Percentiles rank a stretch among this genome's conserved stretches.
These are phyloP conservation scores for Friedmanniomyces endolithicus DNA, from an alignment of 495 filamentous ascomycete species.

Conservation along the genomic window DNA sequence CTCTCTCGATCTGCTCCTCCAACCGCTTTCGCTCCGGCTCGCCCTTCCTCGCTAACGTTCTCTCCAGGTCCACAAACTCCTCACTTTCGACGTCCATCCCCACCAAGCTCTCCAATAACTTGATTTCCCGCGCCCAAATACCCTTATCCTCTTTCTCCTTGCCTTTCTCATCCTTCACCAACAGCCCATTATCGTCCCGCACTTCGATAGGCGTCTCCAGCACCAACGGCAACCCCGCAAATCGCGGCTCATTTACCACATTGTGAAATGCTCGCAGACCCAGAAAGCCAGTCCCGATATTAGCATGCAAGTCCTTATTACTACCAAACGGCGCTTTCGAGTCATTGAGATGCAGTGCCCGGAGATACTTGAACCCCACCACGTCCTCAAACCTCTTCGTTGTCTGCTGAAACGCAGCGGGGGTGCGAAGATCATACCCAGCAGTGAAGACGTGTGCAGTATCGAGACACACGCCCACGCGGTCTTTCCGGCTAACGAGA, in stretches of 20 bases:
- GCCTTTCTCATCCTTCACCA: constrained; percentile 51
- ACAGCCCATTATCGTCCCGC: constrained; percentile 40
- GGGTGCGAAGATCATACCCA: constrained; percentile 76
- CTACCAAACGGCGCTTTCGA: constrained; percentile 73
- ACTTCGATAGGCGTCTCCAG: constrained; percentile 87
- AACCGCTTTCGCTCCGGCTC: constrained; percentile 56
- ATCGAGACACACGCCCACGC: constrained; percentile 93
- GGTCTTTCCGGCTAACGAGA: constrained; percentile 61
- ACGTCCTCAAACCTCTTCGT: constrained; percentile 64
- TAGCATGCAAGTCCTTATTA: constrained; percentile 76
- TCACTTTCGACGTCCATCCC: constrained; percentile 61
- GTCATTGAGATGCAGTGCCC: constrained; percentile 85
- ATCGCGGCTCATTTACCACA: constrained; percentile 68
- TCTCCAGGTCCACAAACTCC: constrained; percentile 54
- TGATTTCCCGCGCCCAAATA: constrained; percentile 33
- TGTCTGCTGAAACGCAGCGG: constrained; percentile 57
- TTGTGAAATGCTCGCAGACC: constrained; percentile 83
- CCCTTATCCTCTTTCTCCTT: constrained; percentile 59
- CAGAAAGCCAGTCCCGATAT: constrained; percentile 86
- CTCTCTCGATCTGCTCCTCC: constrained; percentile 63
- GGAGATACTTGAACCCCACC: constrained; percentile 67
- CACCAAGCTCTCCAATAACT: constrained; percentile 71
- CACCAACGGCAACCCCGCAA: constrained; percentile 77
- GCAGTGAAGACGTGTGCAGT: constrained; percentile 92
- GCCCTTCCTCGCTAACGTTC: constrained; percentile 54